Conservation (phyloP, 176 grass and related monocot species). For the Zizania latifolia region DNA sequence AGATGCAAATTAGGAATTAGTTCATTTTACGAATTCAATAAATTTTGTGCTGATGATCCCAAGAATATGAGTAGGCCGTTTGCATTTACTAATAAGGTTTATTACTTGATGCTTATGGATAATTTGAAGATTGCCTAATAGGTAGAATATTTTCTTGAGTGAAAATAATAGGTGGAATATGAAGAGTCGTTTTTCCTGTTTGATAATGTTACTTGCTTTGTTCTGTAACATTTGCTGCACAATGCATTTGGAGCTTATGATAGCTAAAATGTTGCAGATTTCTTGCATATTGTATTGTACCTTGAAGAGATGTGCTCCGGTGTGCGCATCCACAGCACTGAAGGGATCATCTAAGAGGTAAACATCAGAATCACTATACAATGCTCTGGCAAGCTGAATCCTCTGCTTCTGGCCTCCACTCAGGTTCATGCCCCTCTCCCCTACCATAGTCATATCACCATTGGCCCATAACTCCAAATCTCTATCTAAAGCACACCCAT, state of each 20-base stretch:
- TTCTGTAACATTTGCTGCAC: neutral
- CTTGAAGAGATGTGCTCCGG: conserved; percentile 74
- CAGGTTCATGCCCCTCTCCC: conserved; percentile 81
- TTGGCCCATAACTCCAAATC: conserved; percentile 65
- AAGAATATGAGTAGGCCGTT: neutral
- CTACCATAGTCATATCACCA: conserved; percentile 67
- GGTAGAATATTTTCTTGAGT: neutral
- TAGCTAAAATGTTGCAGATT: conserved; percentile 9
- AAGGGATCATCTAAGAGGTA: conserved; percentile 88
- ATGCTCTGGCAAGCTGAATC: conserved; percentile 80
- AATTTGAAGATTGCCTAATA: neutral
- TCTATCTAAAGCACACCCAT: conserved; percentile 73
- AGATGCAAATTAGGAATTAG: conserved; percentile 14
- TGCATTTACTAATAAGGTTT: neutral
- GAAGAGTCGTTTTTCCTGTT: neutral
- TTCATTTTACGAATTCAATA: neutral
- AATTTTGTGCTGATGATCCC: neutral
- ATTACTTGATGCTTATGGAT: neutral
- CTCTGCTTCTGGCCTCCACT: conserved; percentile 96
- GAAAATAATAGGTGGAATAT: neutral
- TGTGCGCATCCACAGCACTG: conserved; percentile 90
- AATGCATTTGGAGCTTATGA: neutral
- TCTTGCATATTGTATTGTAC: conserved; percentile 19
- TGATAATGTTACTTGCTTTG: neutral
- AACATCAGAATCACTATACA: conserved; percentile 69